Evolutionary conservation across 768 basidiomycete species (phyloP).

Genomic region (Rhodosporidiobolus sp.): DNA sequence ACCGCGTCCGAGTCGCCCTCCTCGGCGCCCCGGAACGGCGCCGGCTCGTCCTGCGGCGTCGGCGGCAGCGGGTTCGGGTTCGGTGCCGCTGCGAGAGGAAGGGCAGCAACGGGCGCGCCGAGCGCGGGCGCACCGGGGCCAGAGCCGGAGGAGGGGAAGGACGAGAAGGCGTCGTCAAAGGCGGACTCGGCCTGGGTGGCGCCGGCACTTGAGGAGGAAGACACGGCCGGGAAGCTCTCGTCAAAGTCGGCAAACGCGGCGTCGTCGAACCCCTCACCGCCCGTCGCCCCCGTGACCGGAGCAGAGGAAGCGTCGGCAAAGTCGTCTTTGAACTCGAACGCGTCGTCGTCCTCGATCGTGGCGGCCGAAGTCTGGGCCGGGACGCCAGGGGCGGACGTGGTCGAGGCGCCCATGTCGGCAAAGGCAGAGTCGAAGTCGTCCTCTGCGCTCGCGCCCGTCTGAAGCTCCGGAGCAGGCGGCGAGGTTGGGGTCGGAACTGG

Average conservation of each 20-base stretch:
- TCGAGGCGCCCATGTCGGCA: conserved; percentile 20
- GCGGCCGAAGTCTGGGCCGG: conserved; percentile 52
- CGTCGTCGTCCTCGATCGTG: conserved; percentile 56
- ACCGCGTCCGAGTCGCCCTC: conserved; percentile 69
- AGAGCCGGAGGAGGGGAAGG: conserved; percentile 55
- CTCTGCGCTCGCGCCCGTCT: conserved; percentile 8
- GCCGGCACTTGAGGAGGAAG: conserved; percentile 1
- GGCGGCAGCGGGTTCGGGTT: conserved; percentile 50
- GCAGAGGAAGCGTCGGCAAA: conserved; percentile 1
- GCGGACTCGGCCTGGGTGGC: conserved; percentile 8
- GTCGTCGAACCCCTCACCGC: conserved; percentile 41
- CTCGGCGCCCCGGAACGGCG: conserved; percentile 19
- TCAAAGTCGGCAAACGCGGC: conserved; percentile 44
- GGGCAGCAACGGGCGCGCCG: conserved; percentile 52
- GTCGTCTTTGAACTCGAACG: conserved; percentile 63
- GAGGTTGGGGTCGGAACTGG: neutral
- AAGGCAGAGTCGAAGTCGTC: conserved; percentile 46
- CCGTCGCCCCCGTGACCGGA: conserved; percentile 5
- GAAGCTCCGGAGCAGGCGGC: neutral
- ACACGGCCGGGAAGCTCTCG: conserved; percentile 7
- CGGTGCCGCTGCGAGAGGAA: conserved; percentile 41
- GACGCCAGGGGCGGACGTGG: neutral
- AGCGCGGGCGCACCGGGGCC: conserved; percentile 33
- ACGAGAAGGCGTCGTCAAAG: conserved; percentile 53
- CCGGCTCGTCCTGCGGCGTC: conserved; percentile 52